Conservation (phyloP, 345 rosid species). For the Geranium rotundifolium region DNA sequence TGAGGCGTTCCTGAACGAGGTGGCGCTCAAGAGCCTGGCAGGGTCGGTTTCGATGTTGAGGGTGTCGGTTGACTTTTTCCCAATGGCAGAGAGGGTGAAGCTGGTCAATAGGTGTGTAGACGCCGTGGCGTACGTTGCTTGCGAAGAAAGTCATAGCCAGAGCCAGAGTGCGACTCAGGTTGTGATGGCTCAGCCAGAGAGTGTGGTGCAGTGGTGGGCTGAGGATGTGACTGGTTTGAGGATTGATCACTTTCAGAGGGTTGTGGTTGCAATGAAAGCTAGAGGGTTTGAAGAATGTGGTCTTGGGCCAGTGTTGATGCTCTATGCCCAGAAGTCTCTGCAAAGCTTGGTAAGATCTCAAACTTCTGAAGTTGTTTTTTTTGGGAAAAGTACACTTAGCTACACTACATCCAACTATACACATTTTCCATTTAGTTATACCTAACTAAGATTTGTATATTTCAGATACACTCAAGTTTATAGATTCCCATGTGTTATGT, state of each 20-base stretch:
- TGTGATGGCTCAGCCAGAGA: conserved; percentile 23
- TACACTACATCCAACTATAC: too few relatives aligned
- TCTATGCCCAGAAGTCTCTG: conserved; percentile 82
- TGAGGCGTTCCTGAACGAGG: conserved; percentile 70
- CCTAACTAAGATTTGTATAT: too few relatives aligned
- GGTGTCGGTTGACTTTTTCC: conserved; percentile 38
- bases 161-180: conserved; percentile 12
- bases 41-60: conserved; percentile 52
- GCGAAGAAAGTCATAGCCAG: conserved; percentile 44
- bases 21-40: conserved; percentile 56
- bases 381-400: too few relatives aligned
- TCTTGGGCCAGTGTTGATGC: conserved; percentile 88
- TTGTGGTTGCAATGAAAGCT: conserved; percentile 67
- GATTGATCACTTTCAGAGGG: conserved; percentile 73
- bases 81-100: conserved; percentile 67
- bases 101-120: conserved; percentile 67
- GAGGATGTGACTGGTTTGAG: conserved; percentile 72
- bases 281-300: conserved; percentile 77
- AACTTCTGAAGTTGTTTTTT: too few relatives aligned
- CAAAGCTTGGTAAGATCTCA: conserved; percentile 74
- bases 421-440: too few relatives aligned
- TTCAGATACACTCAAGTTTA: too few relatives aligned
- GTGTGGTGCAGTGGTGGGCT: conserved; percentile 87
- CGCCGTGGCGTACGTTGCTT: conserved; percentile 61
- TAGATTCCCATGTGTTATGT: too few relatives aligned